A percentile compares a stretch with the other conserved stretches of the same genome.
Evolutionary conservation across 208 protist genomes (phyloP).

Genomic region (Trichomonas vaginalis): DNA sequence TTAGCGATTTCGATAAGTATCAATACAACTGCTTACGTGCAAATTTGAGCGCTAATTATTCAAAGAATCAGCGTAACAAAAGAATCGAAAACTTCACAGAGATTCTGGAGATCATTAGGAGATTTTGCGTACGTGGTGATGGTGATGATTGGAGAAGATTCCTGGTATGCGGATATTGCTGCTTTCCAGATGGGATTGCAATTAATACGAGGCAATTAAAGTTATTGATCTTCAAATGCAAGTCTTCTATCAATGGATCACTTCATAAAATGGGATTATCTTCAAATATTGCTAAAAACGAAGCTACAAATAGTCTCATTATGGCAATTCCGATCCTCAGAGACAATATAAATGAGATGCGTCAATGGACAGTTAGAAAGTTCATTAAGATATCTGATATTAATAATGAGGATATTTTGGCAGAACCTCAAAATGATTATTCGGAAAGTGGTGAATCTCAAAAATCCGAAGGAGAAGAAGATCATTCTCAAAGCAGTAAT

Average conservation of each 20-base stretch:
- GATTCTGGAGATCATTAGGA: not conserved
- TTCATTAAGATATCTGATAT: not conserved
- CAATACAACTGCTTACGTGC: not conserved
- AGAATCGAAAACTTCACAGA: not conserved
- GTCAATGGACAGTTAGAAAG: not conserved
- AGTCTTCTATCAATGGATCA: conserved; percentile 9
- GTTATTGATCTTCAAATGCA: not conserved
- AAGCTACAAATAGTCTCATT: not conserved
- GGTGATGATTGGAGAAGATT: not conserved
- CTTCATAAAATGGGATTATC: not conserved
- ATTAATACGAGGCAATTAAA: not conserved
- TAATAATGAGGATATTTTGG: not conserved
- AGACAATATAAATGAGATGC: not conserved
- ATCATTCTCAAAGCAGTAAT: not conserved
- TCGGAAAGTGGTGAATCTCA: not conserved
- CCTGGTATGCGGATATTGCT: not conserved
- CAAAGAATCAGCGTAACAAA: not conserved
- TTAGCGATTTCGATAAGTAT: not conserved
- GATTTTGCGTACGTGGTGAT: not conserved
- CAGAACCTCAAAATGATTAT: not conserved
- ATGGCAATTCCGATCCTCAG: not conserved
- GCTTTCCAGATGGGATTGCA: not conserved
- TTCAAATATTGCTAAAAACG: not conserved
- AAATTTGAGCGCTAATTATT: not conserved
- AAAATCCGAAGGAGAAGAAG: not conserved